phyloP scores from a whole-genome alignment of 2,329 filamentous ascomycete genomes.

The Aspergillus pseudonomiae region DNA sequence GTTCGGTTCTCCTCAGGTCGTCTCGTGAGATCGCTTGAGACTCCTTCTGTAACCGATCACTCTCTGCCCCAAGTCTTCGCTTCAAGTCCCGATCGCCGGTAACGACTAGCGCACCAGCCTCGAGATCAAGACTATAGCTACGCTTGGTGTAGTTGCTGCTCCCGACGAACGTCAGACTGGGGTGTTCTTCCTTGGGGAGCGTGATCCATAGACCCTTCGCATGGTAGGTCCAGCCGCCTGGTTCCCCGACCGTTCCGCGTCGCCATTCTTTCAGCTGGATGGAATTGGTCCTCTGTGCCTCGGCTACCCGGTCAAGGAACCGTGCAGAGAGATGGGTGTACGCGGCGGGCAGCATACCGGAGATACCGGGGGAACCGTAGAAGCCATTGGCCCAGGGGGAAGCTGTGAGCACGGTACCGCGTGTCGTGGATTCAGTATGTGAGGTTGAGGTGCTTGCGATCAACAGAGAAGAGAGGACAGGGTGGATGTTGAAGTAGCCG shows the following conservation, averaged over 20 bases:
- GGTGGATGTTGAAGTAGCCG: slow-evolving; percentile 97
- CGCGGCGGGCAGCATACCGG: slow-evolving; percentile 84
- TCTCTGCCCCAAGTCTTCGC: slow-evolving; percentile 74
- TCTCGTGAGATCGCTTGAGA: slow-evolving; percentile 69
- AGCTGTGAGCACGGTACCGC: slow-evolving; percentile 86
- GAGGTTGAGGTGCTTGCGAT: slow-evolving; percentile 65
- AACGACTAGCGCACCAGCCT: slow-evolving; percentile 83
- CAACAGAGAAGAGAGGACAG: slow-evolving; percentile 76
- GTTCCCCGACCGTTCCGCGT: slow-evolving; percentile 75
- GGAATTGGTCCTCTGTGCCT: slow-evolving; percentile 56
- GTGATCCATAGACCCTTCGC: slow-evolving; percentile 95
- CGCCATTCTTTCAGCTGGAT: slow-evolving; percentile 88
- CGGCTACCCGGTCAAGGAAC: slow-evolving; percentile 69
- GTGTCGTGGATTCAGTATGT: slow-evolving; percentile 38
- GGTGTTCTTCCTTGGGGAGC: slow-evolving; percentile 59
- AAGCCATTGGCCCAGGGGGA: slow-evolving; percentile 95
- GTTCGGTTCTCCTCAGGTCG: slow-evolving; percentile 79
- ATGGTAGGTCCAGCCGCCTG: slow-evolving; percentile 94
- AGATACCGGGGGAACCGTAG: slow-evolving; percentile 83
- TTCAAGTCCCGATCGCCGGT: slow-evolving; percentile 76
- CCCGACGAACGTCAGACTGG: slow-evolving; percentile 80
- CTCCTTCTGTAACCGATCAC: slow-evolving; percentile 76
- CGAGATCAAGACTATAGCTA: slow-evolving; percentile 88
- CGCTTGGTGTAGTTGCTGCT: slow-evolving; percentile 96
- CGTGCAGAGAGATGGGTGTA: slow-evolving; percentile 85